These are phyloP conservation scores for Pestalotiopsis sp. DNA, from an alignment of 2,329 filamentous ascomycete genomes.

Conservation along the genomic window DNA sequence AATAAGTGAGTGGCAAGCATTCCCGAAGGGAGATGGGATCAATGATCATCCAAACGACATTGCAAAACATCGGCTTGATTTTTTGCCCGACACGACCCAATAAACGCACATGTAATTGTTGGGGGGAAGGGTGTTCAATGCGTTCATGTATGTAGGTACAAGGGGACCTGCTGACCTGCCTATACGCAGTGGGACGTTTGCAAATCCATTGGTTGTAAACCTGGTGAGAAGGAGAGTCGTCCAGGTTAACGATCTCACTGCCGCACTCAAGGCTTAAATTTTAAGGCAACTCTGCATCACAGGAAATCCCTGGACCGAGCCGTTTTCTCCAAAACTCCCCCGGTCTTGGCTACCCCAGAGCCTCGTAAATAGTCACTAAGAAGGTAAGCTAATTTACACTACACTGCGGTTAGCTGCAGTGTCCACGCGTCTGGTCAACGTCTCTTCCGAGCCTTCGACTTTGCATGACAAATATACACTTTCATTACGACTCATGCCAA, in stretches of 20 bases:
- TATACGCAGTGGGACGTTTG: no score
- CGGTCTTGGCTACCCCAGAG: not conserved
- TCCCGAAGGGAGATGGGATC: no score
- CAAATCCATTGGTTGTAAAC: no score
- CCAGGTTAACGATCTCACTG: not conserved
- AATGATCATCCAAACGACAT: no score
- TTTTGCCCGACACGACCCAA: no score
- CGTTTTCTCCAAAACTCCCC: not conserved
- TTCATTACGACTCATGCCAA: no score
- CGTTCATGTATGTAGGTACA: not conserved
- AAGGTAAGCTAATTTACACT: not conserved
- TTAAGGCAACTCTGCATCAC: not conserved
- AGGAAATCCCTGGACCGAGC: not conserved
- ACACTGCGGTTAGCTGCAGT: not conserved
- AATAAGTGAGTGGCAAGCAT: no score
- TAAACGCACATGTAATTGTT: no score
- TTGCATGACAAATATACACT: no score
- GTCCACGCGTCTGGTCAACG: not conserved
- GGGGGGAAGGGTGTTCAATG: not conserved
- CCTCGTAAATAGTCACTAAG: not conserved
- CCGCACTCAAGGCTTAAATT: not conserved
- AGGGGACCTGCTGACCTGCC: not conserved
- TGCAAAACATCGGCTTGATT: no score
- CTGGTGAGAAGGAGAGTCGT: not conserved
- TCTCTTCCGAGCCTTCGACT: not conserved